These are phyloP conservation scores for Coprinopsis sp. DNA, from an alignment of 768 basidiomycete genomes.

Conservation along the genomic window DNA sequence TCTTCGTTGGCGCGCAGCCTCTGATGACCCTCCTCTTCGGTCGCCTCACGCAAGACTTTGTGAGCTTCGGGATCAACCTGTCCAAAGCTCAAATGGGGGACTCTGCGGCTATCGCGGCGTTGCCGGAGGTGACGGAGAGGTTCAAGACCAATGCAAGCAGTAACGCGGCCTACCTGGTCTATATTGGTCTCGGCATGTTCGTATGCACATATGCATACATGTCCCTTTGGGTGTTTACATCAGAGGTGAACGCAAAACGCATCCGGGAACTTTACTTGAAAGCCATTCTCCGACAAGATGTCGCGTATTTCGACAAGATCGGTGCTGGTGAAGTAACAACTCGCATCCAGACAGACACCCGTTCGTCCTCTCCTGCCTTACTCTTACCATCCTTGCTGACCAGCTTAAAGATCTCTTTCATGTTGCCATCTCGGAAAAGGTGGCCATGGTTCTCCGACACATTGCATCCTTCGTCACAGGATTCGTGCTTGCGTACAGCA, in stretches of 20 bases:
- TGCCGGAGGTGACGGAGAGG: constrained; percentile 24
- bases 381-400: neutral
- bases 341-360: constrained; percentile 58
- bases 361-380: constrained; percentile 29
- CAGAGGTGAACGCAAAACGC: constrained; percentile 69
- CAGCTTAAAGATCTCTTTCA: constrained; percentile 60
- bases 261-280: constrained; percentile 74
- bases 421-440: constrained; percentile 79
- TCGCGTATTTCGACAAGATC: constrained; percentile 77
- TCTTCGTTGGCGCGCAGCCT: constrained; percentile 33
- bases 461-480: constrained; percentile 65
- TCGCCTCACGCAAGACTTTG: constrained; percentile 58
- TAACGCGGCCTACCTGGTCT: constrained; percentile 55
- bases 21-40: constrained; percentile 75
- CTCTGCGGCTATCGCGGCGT: constrained; percentile 19
- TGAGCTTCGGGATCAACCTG: constrained; percentile 38
- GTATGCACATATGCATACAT: constrained; percentile 62
- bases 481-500: constrained; percentile 59
- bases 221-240: constrained; percentile 47
- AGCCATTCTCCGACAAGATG: constrained; percentile 70
- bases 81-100: constrained; percentile 17
- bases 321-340: constrained; percentile 74
- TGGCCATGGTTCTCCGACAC: constrained; percentile 53
- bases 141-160: constrained; percentile 44
- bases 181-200: constrained; percentile 49